These are phyloP conservation scores for Blepharisma japonicum DNA, from an alignment of 73 alveolate genomes.

Conservation along the genomic window DNA sequence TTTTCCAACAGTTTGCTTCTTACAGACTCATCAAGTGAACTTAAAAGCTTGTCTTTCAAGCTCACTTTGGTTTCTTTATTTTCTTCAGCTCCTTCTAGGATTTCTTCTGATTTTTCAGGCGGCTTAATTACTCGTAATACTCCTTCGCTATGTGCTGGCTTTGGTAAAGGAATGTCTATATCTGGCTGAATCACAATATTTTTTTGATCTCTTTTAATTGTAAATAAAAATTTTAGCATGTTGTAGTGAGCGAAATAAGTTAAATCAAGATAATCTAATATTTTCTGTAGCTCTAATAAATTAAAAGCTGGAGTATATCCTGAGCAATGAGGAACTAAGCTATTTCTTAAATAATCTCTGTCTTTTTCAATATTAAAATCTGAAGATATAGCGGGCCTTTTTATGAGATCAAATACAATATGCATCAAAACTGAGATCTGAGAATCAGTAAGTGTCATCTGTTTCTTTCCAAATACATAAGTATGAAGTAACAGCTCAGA, in stretches of 20 bases:
- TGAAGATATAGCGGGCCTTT: neutral
- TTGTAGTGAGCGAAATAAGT: conserved; percentile 10
- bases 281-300: neutral
- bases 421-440: neutral
- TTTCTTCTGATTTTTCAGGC: neutral
- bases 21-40: neutral
- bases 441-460: neutral
- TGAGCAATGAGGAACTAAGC: neutral
- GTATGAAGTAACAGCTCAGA: neutral
- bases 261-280: neutral
- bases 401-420: neutral
- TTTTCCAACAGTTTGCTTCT: neutral
- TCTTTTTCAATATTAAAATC: conserved; percentile 1
- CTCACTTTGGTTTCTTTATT: neutral
- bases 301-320: neutral
- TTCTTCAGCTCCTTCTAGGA: neutral
- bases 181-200: neutral
- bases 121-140: neutral
- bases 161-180: conserved; percentile 23
- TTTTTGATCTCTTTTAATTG: neutral
- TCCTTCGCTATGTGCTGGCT: neutral
- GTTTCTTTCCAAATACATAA: neutral
- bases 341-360: neutral
- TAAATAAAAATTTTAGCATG: neutral
- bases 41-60: conserved; percentile 16